Conservation (phyloP, 768 basidiomycete genomes). For the Suillus sp. region DNA sequence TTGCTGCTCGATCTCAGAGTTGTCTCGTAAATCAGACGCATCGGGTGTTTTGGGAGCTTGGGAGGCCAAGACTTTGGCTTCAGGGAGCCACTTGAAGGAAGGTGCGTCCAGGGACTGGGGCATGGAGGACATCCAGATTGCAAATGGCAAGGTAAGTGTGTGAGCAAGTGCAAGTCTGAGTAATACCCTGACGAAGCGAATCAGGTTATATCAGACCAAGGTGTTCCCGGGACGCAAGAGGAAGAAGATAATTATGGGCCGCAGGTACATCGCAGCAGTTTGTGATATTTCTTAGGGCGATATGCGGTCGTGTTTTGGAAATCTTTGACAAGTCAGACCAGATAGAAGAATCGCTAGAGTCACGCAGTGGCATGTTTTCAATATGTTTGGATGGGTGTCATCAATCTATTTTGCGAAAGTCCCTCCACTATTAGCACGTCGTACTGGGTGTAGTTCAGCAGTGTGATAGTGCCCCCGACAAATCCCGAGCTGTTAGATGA, state of each 20-base stretch:
- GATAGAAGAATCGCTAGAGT: neutral
- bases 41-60: constrained; percentile 44
- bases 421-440: neutral
- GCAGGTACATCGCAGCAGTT: constrained; percentile 37
- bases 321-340: constrained; percentile 3
- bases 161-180: neutral
- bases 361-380: constrained; percentile 3
- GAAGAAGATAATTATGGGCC: constrained; percentile 57
- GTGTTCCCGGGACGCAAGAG: constrained; percentile 70
- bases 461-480: constrained; percentile 18
- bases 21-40: constrained; percentile 39
- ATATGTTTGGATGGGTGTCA: neutral
- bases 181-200: constrained; percentile 9
- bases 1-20: constrained; percentile 73
- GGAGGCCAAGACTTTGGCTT: constrained; percentile 49
- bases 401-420: constrained; percentile 5
- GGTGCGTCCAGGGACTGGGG: constrained; percentile 77
- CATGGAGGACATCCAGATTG: constrained; percentile 68
- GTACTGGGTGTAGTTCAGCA: neutral
- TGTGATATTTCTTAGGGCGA: constrained; percentile 15
- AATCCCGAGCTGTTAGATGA: constrained; percentile 31
- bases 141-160: constrained; percentile 57
- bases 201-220: constrained; percentile 72
- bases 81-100: constrained; percentile 59
- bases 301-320: neutral